Evolutionary conservation across 768 basidiomycete species (phyloP), one percentile per base, ranked within the genome.

Genomic region (Leucocoprinus birnbaumii): DNA sequence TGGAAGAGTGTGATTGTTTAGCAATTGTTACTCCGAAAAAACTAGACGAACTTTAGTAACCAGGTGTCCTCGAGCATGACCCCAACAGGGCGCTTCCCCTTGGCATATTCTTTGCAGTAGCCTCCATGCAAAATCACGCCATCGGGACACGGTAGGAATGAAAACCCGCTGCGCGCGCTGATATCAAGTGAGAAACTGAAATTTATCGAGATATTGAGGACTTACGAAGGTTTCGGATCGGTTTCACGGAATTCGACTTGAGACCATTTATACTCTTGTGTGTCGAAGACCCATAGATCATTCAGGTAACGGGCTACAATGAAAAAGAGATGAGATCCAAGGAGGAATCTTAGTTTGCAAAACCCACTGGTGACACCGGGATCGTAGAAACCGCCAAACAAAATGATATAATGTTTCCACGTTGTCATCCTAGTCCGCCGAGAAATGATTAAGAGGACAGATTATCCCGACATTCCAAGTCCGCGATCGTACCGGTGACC

Each of bases 301-400:
- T 87, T 87, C 18, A 91, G 71, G 65, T 94, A 94, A 40, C 85
- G 81, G 4, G 91, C 91, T 93, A 45, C 11, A 16, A 21, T 51
- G 21, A 44, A 1, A n/a, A 14, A 13, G 27, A 18, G 24, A 8
- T 21, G 40, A 24, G 38, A 4, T 13, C 14, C 11, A 24, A 24
- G 40, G 24, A 49, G 34, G 4, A 31, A 44, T 14, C 38, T 46
- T 19, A 14, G 24, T n/a, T n/a, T n/a, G 3, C 24, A 18, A 58
- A 38, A 38, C 81, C 46, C 61, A 91, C 90, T 95, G 42, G 83
- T 84, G 45, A 89, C 73, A 2, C 94, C 93, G 1, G 90, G 88
- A 64, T 95, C 92, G 59, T 91, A 87, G 66, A 95, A 95, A 1
- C 93, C 94, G 3, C 93, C 94, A 64, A 95, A 97, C 0, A 96